A percentile compares a stretch with the other conserved stretches of the same genome.
These are phyloP conservation scores for Nemania serpens DNA, from an alignment of 2,329 filamentous ascomycete genomes.

Conservation along the genomic window DNA sequence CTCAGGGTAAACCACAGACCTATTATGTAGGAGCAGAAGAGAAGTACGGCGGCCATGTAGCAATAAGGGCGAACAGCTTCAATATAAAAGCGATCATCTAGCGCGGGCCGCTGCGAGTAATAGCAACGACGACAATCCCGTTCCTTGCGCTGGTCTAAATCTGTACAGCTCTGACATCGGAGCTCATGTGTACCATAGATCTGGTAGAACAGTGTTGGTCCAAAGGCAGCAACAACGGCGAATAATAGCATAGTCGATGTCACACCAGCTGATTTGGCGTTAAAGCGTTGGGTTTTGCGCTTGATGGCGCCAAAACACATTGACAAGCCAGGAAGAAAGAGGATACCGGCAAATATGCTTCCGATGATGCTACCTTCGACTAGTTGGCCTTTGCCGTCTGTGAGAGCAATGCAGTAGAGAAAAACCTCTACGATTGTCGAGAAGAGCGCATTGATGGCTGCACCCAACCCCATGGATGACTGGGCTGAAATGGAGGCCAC, in stretches of 20 bases:
- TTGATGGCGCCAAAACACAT: constrained; percentile 99
- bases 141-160: constrained; percentile 50
- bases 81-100: constrained; percentile 86
- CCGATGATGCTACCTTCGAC: constrained; percentile 97
- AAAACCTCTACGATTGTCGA: constrained; percentile 97
- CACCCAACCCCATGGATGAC: constrained; percentile 96
- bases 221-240: constrained; percentile 92
- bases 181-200: constrained; percentile 98
- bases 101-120: constrained; percentile 83
- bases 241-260: constrained; percentile 98
- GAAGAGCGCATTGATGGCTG: constrained; percentile 97
- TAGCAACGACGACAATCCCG: constrained; percentile 91
- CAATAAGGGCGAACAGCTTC: constrained; percentile 93
- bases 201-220: constrained; percentile 96
- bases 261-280: constrained; percentile 92
- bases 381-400: constrained; percentile 87
- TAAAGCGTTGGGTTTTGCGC: constrained; percentile 97
- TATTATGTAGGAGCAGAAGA: constrained; percentile 93
- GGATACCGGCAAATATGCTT: constrained; percentile 94
- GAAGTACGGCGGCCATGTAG: constrained; percentile 80
- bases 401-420: constrained; percentile 92
- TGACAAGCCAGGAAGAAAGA: constrained; percentile 91
- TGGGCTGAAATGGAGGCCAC: constrained; percentile 98
- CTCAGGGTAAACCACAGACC: constrained; percentile 94
- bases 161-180: constrained; percentile 73